phyloP scores from a whole-genome alignment of 345 rosid species.

The Syzygium aromaticum region DNA sequence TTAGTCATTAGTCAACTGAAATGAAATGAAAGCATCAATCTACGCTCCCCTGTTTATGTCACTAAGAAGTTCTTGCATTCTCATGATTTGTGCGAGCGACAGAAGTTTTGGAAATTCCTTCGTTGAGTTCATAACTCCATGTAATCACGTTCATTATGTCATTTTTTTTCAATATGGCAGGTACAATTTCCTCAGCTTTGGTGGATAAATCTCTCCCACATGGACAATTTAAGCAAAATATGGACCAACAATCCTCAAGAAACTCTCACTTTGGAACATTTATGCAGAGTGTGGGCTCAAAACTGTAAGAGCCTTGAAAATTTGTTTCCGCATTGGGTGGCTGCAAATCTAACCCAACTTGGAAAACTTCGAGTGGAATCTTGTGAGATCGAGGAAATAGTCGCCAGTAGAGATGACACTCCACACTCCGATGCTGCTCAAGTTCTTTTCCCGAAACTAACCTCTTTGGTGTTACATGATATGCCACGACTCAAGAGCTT shows the following conservation, averaged over 20 bases:
- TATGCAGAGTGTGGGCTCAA: rapidly evolving
- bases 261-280: background rate
- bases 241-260: background rate
- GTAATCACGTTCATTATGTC: background rate
- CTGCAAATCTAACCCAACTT: background rate
- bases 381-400: background rate
- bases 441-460: background rate
- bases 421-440: background rate
- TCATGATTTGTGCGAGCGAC: background rate
- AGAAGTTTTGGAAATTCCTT: background rate
- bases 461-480: too few relatives aligned
- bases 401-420: background rate
- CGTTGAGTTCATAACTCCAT: too few relatives aligned
- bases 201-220: rapidly evolving
- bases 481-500: too few relatives aligned
- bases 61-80: background rate
- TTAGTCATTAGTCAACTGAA: too few relatives aligned
- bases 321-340: background rate
- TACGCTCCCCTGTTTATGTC: background rate
- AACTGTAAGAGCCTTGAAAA: background rate
- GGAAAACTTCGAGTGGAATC: rapidly evolving
- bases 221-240: background rate
- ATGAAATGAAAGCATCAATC: background rate
- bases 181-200: rapidly evolving
- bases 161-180: background rate